phyloP scores from a whole-genome alignment of 257 asterid genomes.

The Nicotiana obtusifolia region DNA sequence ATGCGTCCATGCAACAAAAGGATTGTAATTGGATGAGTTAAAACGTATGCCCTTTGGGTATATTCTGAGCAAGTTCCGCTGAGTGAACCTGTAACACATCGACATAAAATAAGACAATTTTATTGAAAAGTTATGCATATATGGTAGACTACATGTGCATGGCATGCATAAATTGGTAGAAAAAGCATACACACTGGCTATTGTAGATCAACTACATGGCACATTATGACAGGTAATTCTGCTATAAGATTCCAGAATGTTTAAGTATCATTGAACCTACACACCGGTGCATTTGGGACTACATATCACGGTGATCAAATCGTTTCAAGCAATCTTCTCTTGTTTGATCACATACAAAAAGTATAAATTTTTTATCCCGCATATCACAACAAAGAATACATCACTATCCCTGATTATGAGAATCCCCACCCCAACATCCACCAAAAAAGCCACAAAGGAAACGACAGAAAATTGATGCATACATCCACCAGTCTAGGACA shows the following conservation, averaged over 20 bases:
- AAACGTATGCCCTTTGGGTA: conserved; percentile 82
- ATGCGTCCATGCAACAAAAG: conserved; percentile 77
- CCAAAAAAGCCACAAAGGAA: background rate
- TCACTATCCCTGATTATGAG: background rate
- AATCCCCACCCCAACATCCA: background rate
- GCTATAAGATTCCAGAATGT: background rate
- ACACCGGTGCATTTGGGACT: background rate
- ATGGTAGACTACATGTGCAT: background rate
- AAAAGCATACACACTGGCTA: background rate
- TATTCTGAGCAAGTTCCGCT: conserved; percentile 63
- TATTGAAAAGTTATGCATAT: background rate
- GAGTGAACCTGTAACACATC: conserved; percentile 55
- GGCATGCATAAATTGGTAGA: background rate
- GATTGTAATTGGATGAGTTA: conserved; percentile 85
- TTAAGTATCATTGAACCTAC: background rate
- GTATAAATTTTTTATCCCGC: background rate
- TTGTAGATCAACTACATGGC: background rate
- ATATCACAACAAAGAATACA: background rate
- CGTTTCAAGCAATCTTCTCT: background rate
- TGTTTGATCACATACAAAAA: background rate
- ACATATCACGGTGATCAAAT: background rate
- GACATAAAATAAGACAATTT: conserved; percentile 4
- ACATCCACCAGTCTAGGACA: background rate
- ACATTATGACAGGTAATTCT: background rate
- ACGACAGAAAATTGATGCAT: background rate